Evolutionary conservation across 2,329 filamentous ascomycete species (phyloP).

Genomic region (Blumeriella jaapii): DNA sequence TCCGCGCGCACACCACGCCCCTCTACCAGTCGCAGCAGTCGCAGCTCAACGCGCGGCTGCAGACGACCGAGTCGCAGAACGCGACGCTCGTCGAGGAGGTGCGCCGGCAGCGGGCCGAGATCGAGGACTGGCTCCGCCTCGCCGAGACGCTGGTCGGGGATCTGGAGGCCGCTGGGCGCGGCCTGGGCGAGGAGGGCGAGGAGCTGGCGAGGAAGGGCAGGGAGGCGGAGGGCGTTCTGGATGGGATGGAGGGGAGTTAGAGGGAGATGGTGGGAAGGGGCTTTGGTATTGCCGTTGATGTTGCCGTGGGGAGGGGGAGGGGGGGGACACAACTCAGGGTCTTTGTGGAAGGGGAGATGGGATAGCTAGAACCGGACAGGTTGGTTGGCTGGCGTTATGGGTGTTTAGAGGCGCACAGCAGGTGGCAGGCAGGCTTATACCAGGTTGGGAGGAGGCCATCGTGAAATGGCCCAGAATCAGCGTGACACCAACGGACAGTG

Average conservation of each 20-base stretch:
- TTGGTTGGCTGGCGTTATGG: too few relatives aligned
- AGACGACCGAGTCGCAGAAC: conserved; percentile 46
- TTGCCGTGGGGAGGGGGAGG: too few relatives aligned
- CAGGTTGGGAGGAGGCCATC: too few relatives aligned
- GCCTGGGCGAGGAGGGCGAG: conserved; percentile 12
- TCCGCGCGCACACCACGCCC: conserved; percentile 43
- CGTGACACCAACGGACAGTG: too few relatives aligned
- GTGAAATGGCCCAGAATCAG: too few relatives aligned
- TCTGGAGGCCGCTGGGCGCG: conserved; percentile 36
- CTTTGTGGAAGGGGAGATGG: too few relatives aligned
- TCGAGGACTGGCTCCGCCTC: conserved; percentile 36
- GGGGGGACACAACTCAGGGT: too few relatives aligned
- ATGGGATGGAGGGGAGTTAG: not conserved
- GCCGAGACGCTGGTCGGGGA: conserved; percentile 43
- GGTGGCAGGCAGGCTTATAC: too few relatives aligned
- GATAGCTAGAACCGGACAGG: too few relatives aligned
- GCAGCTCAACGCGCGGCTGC: conserved; percentile 44
- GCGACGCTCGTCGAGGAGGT: conserved; percentile 41
- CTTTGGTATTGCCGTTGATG: not conserved
- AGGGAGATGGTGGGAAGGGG: not conserved
- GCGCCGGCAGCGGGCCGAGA: conserved; percentile 41
- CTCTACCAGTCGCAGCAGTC: conserved; percentile 41
- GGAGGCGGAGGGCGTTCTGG: conserved; percentile 12
- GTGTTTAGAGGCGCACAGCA: too few relatives aligned
- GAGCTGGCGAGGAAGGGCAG: conserved; percentile 12